phyloP scores from a whole-genome alignment of 2,329 filamentous ascomycete genomes.

The Epicoccum sorghinum region DNA sequence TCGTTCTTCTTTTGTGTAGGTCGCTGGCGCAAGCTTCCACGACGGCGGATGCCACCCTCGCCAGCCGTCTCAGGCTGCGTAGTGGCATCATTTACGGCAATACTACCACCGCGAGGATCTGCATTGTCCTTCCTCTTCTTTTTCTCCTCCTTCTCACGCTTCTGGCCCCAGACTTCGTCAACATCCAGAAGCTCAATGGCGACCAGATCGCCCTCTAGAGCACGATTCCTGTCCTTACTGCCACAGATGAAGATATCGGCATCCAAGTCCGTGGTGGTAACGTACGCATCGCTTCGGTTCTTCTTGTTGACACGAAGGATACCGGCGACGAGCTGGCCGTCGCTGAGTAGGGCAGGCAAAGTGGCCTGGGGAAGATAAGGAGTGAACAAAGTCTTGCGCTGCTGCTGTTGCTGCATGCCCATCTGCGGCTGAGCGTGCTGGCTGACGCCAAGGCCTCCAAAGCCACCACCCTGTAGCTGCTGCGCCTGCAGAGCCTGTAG shows the following conservation, averaged over 20 bases:
- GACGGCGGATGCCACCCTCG: conserved; percentile 87
- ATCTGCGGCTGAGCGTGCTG: conserved; percentile 73
- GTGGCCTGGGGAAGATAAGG: conserved; percentile 96
- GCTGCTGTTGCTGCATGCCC: conserved; percentile 77
- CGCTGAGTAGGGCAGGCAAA: conserved; percentile 84
- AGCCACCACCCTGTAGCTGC: conserved; percentile 77
- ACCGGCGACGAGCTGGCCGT: conserved; percentile 94
- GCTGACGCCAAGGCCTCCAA: conserved; percentile 67
- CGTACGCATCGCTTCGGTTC: conserved; percentile 97
- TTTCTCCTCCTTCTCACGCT: conserved; percentile 99
- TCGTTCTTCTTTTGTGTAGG: conserved; percentile 99
- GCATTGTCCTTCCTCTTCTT: conserved; percentile 99
- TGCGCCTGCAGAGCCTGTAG: conserved; percentile 91
- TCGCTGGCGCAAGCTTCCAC: conserved; percentile 93
- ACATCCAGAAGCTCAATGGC: conserved; percentile 96
- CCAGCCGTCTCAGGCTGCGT: conserved; percentile 63
- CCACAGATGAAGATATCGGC: conserved; percentile 99
- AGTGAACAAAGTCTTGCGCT: conserved; percentile 97
- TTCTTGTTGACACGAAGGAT: conserved; percentile 99
- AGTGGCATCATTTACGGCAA: conserved; percentile 68
- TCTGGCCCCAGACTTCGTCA: conserved; percentile 98
- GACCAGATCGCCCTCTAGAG: conserved; percentile 93
- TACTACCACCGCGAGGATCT: conserved; percentile 81
- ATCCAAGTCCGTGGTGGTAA: conserved; percentile 91
- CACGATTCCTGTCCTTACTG: conserved; percentile 97